Conservation (phyloP, 2,329 filamentous ascomycete genomes). For the Leptosphaerulina australis region DNA sequence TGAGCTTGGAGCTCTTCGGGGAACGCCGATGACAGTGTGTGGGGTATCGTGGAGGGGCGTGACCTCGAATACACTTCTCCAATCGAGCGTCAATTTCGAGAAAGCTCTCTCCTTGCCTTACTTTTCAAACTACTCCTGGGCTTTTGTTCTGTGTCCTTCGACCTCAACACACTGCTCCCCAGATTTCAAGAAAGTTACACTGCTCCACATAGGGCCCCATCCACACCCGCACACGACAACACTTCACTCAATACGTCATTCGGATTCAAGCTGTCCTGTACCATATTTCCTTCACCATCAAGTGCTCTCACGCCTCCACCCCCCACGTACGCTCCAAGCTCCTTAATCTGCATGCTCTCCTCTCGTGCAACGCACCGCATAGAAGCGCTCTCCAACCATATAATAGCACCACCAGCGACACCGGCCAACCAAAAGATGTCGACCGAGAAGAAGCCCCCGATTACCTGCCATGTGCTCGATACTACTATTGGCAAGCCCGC, state of each 20-base stretch:
- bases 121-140: neutral
- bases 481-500: constrained; percentile 76
- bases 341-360: constrained; percentile 31
- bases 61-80: neutral
- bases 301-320: neutral
- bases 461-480: constrained; percentile 88
- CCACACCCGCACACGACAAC: neutral
- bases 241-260: neutral
- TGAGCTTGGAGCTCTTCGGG: constrained; percentile 6
- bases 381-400: constrained; percentile 19
- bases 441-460: constrained; percentile 56
- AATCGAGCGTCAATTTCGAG: neutral
- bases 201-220: too few relatives aligned
- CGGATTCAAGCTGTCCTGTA: neutral
- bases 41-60: constrained; percentile 12
- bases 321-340: neutral
- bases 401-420: constrained; percentile 15
- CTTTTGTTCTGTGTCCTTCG: neutral
- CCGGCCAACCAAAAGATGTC: constrained; percentile 24
- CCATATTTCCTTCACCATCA: neutral
- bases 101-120: neutral
- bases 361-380: constrained; percentile 27
- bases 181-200: neutral
- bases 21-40: constrained; percentile 10
- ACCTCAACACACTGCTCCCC: neutral